Evolutionary conservation across 1,284 basidiomycete genomes (phyloP), one percentile per base, ranked within the genome.

Genomic region (Moesziomyces sp.): DNA sequence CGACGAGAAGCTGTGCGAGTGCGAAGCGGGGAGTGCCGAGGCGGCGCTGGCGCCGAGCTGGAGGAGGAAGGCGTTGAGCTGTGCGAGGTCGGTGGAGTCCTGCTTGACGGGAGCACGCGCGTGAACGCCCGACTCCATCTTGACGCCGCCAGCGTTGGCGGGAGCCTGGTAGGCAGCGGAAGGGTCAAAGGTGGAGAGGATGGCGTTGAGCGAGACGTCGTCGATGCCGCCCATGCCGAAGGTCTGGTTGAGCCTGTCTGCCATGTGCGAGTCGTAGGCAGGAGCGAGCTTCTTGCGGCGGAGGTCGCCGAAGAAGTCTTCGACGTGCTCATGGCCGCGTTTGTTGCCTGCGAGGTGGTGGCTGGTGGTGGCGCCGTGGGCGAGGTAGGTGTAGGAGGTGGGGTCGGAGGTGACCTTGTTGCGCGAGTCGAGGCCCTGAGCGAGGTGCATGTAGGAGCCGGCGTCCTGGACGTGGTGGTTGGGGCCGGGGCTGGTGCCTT

Each of bases 21-120:
- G 65, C 59, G 74, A 58, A 47, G 71, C 65, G 48, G 35, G 35
- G 6, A 58, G 47, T 10, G 53, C 71, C 34, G 75, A 74, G 43
- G 75, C 76, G 26, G 78, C 78, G 51, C 62, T 81, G 71, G 68
- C 82, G 51, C 82, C 79, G 57, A 85, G 78, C 68, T 82, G 81
- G 19, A 83, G 61, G 18, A 84, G 74, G 73, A 83, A 83, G 40
- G 78, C 67, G 66, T 81, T 81, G 72, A 83, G 67, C 54, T 84
- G 77, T 7, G 81, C 84, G 10, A 84, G 67, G 60, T 84, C 81
- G 16, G 68, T 49, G 10, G 87, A 85, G 46, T 73, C 60, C 54
- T 73, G 70, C 48, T 85, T 81, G 77, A 89, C 89, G 1, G 88
- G 88, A 10, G 43, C 23, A 21, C 65, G 64, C 21, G 52, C 46